A percentile compares a stretch with the other conserved stretches of the same genome.
These are phyloP conservation scores for Henckelia pumila DNA, from an alignment of 257 asterid species.

Conservation along the genomic window DNA sequence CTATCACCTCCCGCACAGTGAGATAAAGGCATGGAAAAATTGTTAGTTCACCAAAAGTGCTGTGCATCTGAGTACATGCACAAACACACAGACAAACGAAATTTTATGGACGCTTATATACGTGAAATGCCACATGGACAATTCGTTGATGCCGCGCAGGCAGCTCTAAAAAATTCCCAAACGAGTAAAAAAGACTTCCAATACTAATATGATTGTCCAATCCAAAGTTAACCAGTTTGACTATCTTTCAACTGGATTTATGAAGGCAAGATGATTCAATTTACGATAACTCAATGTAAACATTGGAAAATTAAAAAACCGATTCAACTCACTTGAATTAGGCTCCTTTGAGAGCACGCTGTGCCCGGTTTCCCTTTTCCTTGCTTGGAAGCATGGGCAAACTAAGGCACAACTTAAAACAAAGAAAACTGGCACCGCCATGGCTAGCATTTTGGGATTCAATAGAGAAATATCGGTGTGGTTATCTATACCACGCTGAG, in stretches of 20 bases:
- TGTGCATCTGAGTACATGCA: not conserved
- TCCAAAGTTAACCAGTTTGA: slow-evolving; percentile 17
- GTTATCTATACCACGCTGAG: slow-evolving; percentile 32
- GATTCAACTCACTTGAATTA: slow-evolving; percentile 63
- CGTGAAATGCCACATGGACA: not conserved
- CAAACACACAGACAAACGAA: not conserved
- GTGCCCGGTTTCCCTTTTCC: slow-evolving; percentile 51
- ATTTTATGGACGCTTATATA: not conserved
- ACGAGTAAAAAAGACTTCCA: not conserved
- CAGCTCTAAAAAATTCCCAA: not conserved
- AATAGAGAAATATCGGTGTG: slow-evolving; percentile 30
- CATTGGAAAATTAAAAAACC: slow-evolving; percentile 6
- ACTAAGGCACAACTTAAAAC: slow-evolving; percentile 62
- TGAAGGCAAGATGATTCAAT: not conserved
- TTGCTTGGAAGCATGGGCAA: slow-evolving; percentile 89
- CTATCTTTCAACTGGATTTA: not conserved
- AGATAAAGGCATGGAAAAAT: not conserved
- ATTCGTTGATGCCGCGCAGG: not conserved
- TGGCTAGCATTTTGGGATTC: slow-evolving; percentile 49
- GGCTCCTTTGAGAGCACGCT: slow-evolving; percentile 66
- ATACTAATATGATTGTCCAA: not conserved
- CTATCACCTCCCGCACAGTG: slow-evolving; percentile 5
- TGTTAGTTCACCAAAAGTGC: slow-evolving; percentile 6
- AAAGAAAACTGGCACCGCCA: slow-evolving; percentile 70
- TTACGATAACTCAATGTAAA: not conserved